Evolutionary conservation across 2,329 filamentous ascomycete genomes (phyloP).

Genomic region (Sclerotinia glacialis): DNA sequence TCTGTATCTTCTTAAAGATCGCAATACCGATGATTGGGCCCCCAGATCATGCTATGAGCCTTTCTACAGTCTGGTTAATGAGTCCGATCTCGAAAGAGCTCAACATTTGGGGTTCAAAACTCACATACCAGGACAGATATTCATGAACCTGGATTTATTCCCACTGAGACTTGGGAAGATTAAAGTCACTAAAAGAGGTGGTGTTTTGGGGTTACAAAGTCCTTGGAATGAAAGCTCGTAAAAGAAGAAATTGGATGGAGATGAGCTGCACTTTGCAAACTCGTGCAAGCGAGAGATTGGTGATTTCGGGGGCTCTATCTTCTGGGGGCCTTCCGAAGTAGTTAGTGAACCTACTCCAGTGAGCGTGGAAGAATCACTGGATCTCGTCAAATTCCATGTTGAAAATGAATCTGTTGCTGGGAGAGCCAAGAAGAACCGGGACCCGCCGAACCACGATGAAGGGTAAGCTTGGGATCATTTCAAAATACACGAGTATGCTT

Average conservation of each 20-base stretch:
- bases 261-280: not conserved
- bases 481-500: not conserved
- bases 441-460: not conserved
- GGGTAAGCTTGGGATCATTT: not conserved
- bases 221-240: too few species aligned
- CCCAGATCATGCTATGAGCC: not conserved
- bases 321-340: not conserved
- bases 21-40: not conserved
- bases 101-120: not conserved
- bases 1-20: not conserved
- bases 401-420: too few species aligned
- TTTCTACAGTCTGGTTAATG: not conserved
- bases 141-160: not conserved
- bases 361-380: not conserved
- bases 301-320: not conserved
- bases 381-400: not conserved
- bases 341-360: not conserved
- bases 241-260: not conserved
- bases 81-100: not conserved
- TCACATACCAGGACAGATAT: not conserved
- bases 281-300: not conserved
- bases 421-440: not conserved
- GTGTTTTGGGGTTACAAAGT: not conserved
- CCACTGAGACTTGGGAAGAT: not conserved
- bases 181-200: not conserved